Percentiles rank a stretch among this genome's conserved stretches.
These are phyloP conservation scores for Vicia faba DNA, from an alignment of 306 rosid genomes.

Conservation along the genomic window DNA sequence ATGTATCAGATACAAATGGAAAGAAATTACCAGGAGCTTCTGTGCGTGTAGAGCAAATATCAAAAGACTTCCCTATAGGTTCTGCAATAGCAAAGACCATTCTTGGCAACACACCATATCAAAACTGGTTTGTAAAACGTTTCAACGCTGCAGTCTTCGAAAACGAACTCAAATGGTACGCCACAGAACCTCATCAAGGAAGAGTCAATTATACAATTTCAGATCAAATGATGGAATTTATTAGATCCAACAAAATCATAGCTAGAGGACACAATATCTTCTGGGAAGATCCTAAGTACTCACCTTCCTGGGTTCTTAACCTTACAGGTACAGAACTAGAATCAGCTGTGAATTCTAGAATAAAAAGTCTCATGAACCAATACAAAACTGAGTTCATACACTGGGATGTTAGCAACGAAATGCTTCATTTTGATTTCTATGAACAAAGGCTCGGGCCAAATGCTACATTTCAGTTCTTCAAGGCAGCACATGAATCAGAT, in stretches of 20 bases:
- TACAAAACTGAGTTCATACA: conserved; percentile 82
- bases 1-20: conserved; percentile 67
- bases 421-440: conserved; percentile 95
- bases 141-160: conserved; percentile 90
- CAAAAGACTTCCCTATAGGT: conserved; percentile 86
- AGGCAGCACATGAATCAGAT: conserved; percentile 70
- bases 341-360: conserved; percentile 63
- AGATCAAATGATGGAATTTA: conserved; percentile 74
- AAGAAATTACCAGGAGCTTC: conserved; percentile 60
- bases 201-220: conserved; percentile 58
- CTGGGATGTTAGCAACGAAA: conserved; percentile 96
- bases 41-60: conserved; percentile 51
- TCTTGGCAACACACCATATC: conserved; percentile 75
- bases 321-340: conserved; percentile 52
- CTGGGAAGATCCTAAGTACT: conserved; percentile 91
- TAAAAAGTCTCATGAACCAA: conserved; percentile 65
- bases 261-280: conserved; percentile 93
- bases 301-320: conserved; percentile 71
- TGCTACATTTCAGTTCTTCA: conserved; percentile 66
- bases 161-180: conserved; percentile 93
- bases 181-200: conserved; percentile 86
- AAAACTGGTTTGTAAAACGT: conserved; percentile 82
- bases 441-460: conserved; percentile 70
- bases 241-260: conserved; percentile 62
- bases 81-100: conserved; percentile 88